Base-by-base conservation (phyloP, 1,139 yeast species). In the Geotrichum siamense region DNA sequence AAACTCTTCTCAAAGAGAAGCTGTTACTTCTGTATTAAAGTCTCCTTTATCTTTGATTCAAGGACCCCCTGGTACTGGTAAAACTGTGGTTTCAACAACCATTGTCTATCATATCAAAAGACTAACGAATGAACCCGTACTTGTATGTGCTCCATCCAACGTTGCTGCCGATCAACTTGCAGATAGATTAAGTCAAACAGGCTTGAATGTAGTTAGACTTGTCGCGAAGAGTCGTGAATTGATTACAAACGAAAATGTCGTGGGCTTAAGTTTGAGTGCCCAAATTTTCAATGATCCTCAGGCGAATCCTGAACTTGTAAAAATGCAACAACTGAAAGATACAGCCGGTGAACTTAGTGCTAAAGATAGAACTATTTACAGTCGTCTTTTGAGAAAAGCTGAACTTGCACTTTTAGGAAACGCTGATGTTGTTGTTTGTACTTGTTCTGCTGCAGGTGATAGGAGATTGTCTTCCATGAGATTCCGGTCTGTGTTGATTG, bases 31-130 rank as follows among this genome's bases (percentile, higher is more conserved):
- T 4, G 96, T 82, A 1, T 65, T 89, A 49, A 75, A 74, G 55
- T 71, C 79, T 54, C 96, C 96, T 1, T 69, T 89, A 36, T 78
- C 94, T 5, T 71, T 89, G 55, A 87, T 89, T 53, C 97, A 89
- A 62, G 97, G 97, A 16, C 97, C 97, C n/a, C 97, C 97, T 1
- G 95, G 95, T 50, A 89, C 97, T 0, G 97, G 97, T 60, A 89
- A 89, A 61, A 89, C 97, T 0, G 94, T 86, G 12, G 87, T 95
- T 0, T 85, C 96, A 0, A 93, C 96, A 2, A 81, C 95, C 0
- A 84, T 89, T 51, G 76, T 87, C 22, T 82, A 83, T 56, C 95
- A 86, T 56, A 66, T 87, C 49, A 71, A 78, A 2, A 75, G 75
- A 47, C 59, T 79, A 50, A 76, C 76, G 53, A 70, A 72, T 46